Conservation (phyloP, 192 early-diverging fungal species). For the Gaertneriomyces sp. region DNA sequence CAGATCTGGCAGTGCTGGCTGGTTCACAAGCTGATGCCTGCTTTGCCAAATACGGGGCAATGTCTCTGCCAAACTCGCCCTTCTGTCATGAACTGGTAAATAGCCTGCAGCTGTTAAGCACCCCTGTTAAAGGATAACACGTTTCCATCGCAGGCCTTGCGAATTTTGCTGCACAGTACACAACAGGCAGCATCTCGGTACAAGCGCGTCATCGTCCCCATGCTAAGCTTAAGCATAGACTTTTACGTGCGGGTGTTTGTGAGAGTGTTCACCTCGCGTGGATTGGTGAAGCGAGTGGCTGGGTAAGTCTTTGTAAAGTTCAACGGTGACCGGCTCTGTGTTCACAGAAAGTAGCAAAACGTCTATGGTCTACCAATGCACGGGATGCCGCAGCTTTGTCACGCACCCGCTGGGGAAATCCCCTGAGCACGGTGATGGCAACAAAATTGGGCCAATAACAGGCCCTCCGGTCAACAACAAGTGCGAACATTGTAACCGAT, state of each 20-base stretch:
- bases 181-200: constrained; percentile 82
- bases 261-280: constrained; percentile 71
- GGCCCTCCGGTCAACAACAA: constrained; percentile 56
- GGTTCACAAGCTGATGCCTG: constrained; percentile 80
- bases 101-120: background rate
- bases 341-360: constrained; percentile 59
- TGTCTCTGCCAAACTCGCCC: constrained; percentile 75
- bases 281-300: constrained; percentile 70
- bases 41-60: constrained; percentile 94
- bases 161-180: constrained; percentile 79
- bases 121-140: background rate
- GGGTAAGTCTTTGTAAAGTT: constrained; percentile 44
- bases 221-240: constrained; percentile 93
- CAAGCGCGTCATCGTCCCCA: constrained; percentile 77
- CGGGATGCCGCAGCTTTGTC: constrained; percentile 71
- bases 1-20: constrained; percentile 91
- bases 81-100: constrained; percentile 90
- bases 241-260: constrained; percentile 98
- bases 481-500: constrained; percentile 75
- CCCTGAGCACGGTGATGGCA: constrained; percentile 46
- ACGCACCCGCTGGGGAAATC: constrained; percentile 73
- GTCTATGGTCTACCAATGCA: constrained; percentile 78
- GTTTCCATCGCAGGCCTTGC: constrained; percentile 59
- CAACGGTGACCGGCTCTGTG: constrained; percentile 7
- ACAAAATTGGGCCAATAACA: constrained; percentile 59